Percentiles rank a stretch among this genome's conserved stretches.
Conservation (phyloP, 2,329 filamentous ascomycete genomes). For the Tricladium varicosporioides region DNA sequence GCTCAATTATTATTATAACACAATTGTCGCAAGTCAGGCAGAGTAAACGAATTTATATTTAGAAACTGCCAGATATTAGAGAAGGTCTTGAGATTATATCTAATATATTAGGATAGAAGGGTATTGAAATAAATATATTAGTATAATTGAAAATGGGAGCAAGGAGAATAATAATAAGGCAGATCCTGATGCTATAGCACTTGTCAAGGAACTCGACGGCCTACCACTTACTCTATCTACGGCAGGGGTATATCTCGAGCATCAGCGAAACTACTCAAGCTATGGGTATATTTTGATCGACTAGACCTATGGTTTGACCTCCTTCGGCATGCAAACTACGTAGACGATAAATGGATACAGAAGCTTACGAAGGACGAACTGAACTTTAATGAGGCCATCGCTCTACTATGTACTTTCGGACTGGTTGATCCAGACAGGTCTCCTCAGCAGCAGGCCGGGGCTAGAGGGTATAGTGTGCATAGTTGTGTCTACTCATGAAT, state of each 20-base stretch:
- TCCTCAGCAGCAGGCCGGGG: background rate
- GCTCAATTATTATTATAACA: conserved; percentile 7
- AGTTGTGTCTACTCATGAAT: background rate
- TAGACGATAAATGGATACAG: conserved; percentile 20
- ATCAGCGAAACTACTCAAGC: conserved; percentile 37
- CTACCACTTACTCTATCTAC: conserved; percentile 9
- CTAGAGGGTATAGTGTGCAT: background rate
- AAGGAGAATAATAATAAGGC: conserved; percentile 7
- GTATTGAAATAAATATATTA: conserved; percentile 1
- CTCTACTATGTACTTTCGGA: background rate
- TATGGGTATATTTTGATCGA: conserved; percentile 43
- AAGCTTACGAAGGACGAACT: conserved; percentile 14
- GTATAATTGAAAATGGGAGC: background rate
- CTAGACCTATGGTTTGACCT: conserved; percentile 46
- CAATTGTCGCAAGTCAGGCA: conserved; percentile 5
- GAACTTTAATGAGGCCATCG: too few relatives aligned
- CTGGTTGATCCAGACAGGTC: background rate
- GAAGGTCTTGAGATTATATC: conserved; percentile 17
- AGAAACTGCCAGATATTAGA: conserved; percentile 3
- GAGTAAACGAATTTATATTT: conserved; percentile 3
- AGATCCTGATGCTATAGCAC: conserved; percentile 15
- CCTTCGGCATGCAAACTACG: conserved; percentile 27
- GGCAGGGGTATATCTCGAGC: conserved; percentile 12
- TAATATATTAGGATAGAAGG: conserved; percentile 10
- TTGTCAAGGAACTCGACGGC: conserved; percentile 25